Percentiles rank a stretch among this genome's conserved stretches.
phyloP scores from a whole-genome alignment of 108 stramenopile genomes.

The Chaetoceros tenuissimus region DNA sequence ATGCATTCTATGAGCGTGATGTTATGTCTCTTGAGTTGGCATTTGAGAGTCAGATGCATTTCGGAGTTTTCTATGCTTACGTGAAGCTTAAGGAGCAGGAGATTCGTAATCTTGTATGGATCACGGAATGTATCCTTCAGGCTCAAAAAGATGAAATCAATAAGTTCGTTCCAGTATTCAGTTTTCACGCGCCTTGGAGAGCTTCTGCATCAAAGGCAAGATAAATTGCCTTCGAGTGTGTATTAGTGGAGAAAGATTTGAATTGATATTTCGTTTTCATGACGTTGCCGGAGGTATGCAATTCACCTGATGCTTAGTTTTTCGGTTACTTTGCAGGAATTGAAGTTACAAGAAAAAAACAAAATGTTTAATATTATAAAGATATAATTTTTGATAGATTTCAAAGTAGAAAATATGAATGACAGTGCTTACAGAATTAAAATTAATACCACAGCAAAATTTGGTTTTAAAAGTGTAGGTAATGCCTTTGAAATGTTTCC shows the following conservation, averaged over 20 bases:
- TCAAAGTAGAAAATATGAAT: too few species aligned
- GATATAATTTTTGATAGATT: background rate
- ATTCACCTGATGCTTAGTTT: too few species aligned
- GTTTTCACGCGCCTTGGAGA: conserved; percentile 87
- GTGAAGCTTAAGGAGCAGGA: conserved; percentile 99
- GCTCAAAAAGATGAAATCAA: conserved; percentile 96
- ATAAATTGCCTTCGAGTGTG: background rate
- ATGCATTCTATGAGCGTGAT: conserved; percentile 98
- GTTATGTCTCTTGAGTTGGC: conserved; percentile 93
- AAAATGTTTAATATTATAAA: background rate
- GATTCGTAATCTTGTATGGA: conserved; percentile 99
- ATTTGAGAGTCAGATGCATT: conserved; percentile 99
- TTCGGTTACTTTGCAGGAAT: too few species aligned
- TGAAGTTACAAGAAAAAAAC: background rate
- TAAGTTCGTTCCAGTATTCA: conserved; percentile 97
- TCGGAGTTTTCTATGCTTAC: conserved; percentile 95
- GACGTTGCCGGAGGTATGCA: too few species aligned
- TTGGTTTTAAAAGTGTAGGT: too few species aligned
- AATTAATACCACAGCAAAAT: too few species aligned
- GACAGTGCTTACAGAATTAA: too few species aligned
- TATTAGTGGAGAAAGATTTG: background rate
- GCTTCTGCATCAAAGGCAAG: background rate
- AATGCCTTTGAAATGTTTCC: too few species aligned
- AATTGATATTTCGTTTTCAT: background rate
- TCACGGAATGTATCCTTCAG: conserved; percentile 97